phyloP scores from a whole-genome alignment of 192 early-diverging fungal genomes.

The Coemansia sp. region DNA sequence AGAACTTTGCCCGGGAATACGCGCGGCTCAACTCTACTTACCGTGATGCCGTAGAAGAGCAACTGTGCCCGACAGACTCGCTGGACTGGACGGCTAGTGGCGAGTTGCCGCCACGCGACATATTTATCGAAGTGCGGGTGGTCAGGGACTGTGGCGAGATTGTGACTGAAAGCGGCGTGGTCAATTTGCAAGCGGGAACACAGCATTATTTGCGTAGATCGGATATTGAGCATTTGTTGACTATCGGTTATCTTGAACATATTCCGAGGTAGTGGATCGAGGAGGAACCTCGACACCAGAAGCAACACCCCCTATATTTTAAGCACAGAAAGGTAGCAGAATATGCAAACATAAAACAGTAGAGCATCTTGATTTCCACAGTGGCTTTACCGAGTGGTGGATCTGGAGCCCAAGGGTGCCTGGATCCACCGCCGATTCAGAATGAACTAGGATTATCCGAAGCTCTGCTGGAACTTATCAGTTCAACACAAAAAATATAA shows the following conservation, averaged over 20 bases:
- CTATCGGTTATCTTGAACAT: constrained; percentile 79
- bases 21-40: constrained; percentile 65
- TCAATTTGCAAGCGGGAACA: constrained; percentile 72
- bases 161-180: constrained; percentile 78
- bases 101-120: constrained; percentile 81
- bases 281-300: too few species aligned
- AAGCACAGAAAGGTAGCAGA: too few species aligned
- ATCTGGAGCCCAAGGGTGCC: too few species aligned
- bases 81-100: constrained; percentile 75
- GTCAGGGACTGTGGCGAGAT: constrained; percentile 87
- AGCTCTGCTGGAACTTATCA: too few species aligned
- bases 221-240: constrained; percentile 88
- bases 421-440: too few species aligned
- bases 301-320: too few species aligned
- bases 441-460: too few species aligned
- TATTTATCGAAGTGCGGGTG: constrained; percentile 91
- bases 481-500: too few species aligned
- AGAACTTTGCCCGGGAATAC: constrained; percentile 57
- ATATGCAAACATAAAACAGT: too few species aligned
- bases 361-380: too few species aligned
- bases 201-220: constrained; percentile 84
- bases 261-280: constrained; percentile 27
- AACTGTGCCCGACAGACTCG: constrained; percentile 43
- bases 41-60: constrained; percentile 47
- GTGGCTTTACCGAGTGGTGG: too few species aligned